Conservation (phyloP, 306 rosid species). For the Hylodesmum podocarpum region DNA sequence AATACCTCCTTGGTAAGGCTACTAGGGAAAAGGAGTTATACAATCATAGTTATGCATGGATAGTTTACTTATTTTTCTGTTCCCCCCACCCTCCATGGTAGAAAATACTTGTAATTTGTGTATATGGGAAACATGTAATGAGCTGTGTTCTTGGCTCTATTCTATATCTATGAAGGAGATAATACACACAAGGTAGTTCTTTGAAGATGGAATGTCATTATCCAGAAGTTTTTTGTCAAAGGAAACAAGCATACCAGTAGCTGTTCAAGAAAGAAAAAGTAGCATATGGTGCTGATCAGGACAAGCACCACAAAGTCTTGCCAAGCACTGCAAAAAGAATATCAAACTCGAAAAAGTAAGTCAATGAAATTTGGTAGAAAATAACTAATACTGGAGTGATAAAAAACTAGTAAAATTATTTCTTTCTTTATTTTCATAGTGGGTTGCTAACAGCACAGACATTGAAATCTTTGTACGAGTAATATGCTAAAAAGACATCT, state of each 20-base stretch:
- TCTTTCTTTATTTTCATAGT: not conserved
- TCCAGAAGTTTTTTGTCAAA: conserved; percentile 16
- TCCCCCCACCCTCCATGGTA: not conserved
- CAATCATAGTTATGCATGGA: not conserved
- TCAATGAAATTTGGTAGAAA: not conserved
- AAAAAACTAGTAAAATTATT: not conserved
- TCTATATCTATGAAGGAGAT: not conserved
- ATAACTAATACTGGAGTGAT: not conserved
- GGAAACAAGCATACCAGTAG: conserved; percentile 75
- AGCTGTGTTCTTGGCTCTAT: not conserved
- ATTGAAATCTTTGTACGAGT: not conserved
- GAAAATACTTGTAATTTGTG: not conserved
- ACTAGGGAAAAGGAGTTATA: not conserved
- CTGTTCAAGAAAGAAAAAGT: conserved; percentile 98
- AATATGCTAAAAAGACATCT: not conserved
- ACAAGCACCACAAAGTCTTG: conserved; percentile 96
- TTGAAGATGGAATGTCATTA: conserved; percentile 13
- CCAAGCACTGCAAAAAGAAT: conserved; percentile 71
- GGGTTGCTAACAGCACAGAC: not conserved
- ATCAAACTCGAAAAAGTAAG: conserved; percentile 14
- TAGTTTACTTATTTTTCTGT: not conserved
- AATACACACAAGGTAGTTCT: not conserved
- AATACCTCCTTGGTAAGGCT: not conserved
- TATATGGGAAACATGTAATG: not conserved
- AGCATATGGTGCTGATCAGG: conserved; percentile 91